phyloP scores from a whole-genome alignment of 176 grass and related monocot genomes.

The Triticum turgidum region DNA sequence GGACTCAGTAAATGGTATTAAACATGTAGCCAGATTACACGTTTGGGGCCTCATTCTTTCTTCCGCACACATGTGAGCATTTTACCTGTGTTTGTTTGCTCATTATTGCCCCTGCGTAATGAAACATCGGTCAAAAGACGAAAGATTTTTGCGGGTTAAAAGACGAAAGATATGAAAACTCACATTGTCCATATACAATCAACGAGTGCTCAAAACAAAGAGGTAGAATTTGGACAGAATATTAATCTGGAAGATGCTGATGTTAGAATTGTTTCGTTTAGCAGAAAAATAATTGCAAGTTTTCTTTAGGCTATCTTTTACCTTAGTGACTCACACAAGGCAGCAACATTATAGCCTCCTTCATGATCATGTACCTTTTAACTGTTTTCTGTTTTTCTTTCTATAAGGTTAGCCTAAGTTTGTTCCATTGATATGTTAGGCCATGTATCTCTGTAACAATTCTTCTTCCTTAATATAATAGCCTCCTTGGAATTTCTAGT shows the following conservation, averaged over 20 bases:
- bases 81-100: neutral
- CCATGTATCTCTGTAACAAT: no score
- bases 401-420: no score
- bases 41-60: neutral
- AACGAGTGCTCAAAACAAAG: neutral
- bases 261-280: neutral
- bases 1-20: neutral
- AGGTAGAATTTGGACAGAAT: neutral
- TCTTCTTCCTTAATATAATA: neutral
- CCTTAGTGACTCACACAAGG: neutral
- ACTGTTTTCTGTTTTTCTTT: no score
- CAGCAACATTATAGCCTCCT: neutral
- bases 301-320: constrained; percentile 8
- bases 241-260: neutral
- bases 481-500: neutral
- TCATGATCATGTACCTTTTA: no score
- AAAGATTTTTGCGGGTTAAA: neutral
- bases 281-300: neutral
- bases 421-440: no score
- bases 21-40: neutral
- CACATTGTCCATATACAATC: neutral
- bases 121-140: neutral
- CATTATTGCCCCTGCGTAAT: neutral
- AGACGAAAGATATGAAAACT: neutral
- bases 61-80: neutral